Evolutionary conservation across 2,329 filamentous ascomycete genomes (phyloP).

Genomic region (Dendrostoma leiphaemia): DNA sequence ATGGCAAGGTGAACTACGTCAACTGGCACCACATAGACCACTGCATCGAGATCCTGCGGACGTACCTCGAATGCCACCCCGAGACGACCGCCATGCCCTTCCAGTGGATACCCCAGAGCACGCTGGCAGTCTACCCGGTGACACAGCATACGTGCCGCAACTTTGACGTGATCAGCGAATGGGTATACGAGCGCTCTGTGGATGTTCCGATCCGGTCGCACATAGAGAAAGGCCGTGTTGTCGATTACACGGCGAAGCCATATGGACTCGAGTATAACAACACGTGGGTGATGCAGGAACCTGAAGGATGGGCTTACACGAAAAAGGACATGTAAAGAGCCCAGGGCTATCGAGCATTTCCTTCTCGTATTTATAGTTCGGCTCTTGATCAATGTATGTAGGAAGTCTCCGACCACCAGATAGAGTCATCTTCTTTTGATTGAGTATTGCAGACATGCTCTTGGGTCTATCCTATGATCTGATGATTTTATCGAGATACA

Average conservation of each 20-base stretch:
- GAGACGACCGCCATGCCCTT: constrained; percentile 11
- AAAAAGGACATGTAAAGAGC: neutral
- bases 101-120: neutral
- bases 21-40: constrained; percentile 11
- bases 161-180: constrained; percentile 8
- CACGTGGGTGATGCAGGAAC: neutral
- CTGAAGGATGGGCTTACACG: constrained; percentile 5
- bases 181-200: constrained; percentile 6
- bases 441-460: neutral
- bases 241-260: constrained; percentile 2
- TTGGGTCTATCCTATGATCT: neutral
- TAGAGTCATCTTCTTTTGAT: too few relatives aligned
- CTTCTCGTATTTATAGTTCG: neutral
- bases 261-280: constrained; percentile 1
- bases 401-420: too few relatives aligned
- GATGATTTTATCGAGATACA: neutral
- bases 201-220: constrained; percentile 2
- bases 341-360: neutral
- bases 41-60: constrained; percentile 7
- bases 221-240: neutral
- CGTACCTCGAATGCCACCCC: constrained; percentile 6
- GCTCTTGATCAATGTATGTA: neutral
- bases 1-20: constrained; percentile 5
- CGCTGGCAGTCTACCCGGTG: neutral
- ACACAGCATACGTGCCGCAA: constrained; percentile 8